These are phyloP conservation scores for Ogataea paraovalis DNA, from an alignment of 805 yeast species.

Conservation along the genomic window DNA sequence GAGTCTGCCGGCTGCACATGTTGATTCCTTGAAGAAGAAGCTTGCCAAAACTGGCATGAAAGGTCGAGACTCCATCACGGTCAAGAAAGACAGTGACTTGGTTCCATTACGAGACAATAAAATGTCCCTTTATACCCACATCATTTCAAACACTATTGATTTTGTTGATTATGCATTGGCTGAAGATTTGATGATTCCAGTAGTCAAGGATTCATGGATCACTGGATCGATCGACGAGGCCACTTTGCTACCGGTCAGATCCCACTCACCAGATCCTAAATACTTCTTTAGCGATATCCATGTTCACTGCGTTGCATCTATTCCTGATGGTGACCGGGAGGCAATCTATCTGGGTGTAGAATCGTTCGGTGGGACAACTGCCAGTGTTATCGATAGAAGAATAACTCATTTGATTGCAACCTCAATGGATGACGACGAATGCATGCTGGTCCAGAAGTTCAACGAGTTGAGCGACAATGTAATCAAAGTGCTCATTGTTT, in stretches of 20 bases:
- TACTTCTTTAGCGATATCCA: slow-evolving; percentile 59
- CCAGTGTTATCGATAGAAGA: slow-evolving; percentile 56
- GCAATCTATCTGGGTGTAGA: slow-evolving; percentile 64
- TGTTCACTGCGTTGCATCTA: slow-evolving; percentile 49
- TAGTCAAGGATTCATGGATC: slow-evolving; percentile 63
- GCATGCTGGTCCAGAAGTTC: slow-evolving; percentile 22
- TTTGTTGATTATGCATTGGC: slow-evolving; percentile 51
- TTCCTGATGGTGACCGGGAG: slow-evolving; percentile 55
- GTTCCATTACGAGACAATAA: slow-evolving; percentile 11
- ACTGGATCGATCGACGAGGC: slow-evolving; percentile 39
- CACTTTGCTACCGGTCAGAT: slow-evolving; percentile 46
- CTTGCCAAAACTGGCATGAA: slow-evolving; percentile 16
- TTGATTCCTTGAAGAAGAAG: slow-evolving; percentile 12
- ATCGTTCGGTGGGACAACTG: slow-evolving; percentile 74
- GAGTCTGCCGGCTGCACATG: slow-evolving; percentile 8
- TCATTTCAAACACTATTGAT: slow-evolving; percentile 48
- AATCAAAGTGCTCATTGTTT: slow-evolving; percentile 53
- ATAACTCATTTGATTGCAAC: slow-evolving; percentile 77
- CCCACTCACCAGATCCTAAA: slow-evolving; percentile 69
- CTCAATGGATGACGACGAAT: slow-evolving; percentile 51
- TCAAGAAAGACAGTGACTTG: slow-evolving; percentile 13
- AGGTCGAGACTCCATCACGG: slow-evolving; percentile 10
- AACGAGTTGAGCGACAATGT: slow-evolving; percentile 24
- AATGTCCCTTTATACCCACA: slow-evolving; percentile 34
- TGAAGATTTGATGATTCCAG: slow-evolving; percentile 54